These are phyloP conservation scores for Brassica juncea DNA, from an alignment of 345 rosid species.

Conservation along the genomic window DNA sequence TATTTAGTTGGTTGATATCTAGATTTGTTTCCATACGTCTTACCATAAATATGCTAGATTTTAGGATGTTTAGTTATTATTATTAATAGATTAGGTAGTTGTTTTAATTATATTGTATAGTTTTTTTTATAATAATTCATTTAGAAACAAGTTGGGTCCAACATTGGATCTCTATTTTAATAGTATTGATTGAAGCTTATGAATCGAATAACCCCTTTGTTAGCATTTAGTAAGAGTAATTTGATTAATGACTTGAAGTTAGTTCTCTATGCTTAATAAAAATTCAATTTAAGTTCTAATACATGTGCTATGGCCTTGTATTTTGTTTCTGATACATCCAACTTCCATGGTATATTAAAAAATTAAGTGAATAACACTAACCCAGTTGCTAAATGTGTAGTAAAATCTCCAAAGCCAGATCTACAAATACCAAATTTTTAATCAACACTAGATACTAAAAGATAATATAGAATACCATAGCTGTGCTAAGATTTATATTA, in stretches of 20 bases:
- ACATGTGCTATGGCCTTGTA: not conserved
- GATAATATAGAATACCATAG: not conserved
- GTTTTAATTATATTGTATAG: no score
- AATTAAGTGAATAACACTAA: not conserved
- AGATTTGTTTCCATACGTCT: no score
- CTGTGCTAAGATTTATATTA: not conserved
- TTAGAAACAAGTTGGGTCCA: no score
- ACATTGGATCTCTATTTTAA: no score
- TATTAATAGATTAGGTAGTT: no score
- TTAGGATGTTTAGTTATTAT: no score
- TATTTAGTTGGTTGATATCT: no score
- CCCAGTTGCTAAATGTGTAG: not conserved
- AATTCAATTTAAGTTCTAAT: not conserved
- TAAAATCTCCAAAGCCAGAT: not conserved
- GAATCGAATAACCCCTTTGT: not conserved
- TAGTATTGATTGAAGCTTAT: not conserved
- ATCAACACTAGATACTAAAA: not conserved
- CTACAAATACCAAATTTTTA: not conserved
- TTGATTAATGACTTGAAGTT: not conserved
- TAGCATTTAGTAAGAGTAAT: not conserved
- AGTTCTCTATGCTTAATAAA: not conserved
- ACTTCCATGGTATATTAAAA: not conserved
- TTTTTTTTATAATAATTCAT: no score
- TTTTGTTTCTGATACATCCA: not conserved
- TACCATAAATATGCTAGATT: no score